These are phyloP conservation scores for Candida anutae DNA, from an alignment of 1,139 yeast genomes.

Conservation along the genomic window DNA sequence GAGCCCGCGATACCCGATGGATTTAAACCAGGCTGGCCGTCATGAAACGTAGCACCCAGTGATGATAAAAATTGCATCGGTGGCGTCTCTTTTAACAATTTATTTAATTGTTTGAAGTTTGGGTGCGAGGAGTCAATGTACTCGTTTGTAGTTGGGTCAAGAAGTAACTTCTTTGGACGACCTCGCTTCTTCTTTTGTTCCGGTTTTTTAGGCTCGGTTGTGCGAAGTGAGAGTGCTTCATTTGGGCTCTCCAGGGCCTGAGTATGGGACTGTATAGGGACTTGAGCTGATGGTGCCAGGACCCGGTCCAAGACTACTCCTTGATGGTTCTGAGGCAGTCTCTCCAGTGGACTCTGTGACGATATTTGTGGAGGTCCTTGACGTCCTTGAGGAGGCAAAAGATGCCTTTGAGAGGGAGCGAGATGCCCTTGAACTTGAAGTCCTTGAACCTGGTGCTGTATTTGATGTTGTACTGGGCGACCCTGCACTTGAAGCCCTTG, in stretches of 20 bases:
- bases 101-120: slow-evolving; percentile 33
- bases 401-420: no score
- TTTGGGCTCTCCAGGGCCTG: no score
- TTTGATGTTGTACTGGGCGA: slow-evolving; percentile 5
- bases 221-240: background rate
- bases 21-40: background rate
- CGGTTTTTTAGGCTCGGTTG: slow-evolving; percentile 1
- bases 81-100: slow-evolving; percentile 21
- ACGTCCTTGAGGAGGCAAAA: no score
- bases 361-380: no score
- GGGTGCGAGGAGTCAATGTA: slow-evolving; percentile 40
- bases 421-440: no score
- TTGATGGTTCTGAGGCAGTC: slow-evolving; percentile 10
- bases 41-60: slow-evolving; percentile 1
- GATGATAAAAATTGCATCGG: slow-evolving; percentile 5
- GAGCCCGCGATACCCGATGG: background rate
- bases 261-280: no score
- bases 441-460: background rate
- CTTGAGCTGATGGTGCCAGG: no score
- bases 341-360: slow-evolving; percentile 7
- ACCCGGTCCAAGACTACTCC: slow-evolving; percentile 5
- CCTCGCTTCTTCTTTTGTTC: slow-evolving; percentile 34
- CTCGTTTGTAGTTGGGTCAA: slow-evolving; percentile 35
- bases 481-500: slow-evolving; percentile 8
- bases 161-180: slow-evolving; percentile 36